Percentiles rank a stretch among this genome's conserved stretches.
phyloP scores from a whole-genome alignment of 495 filamentous ascomycete genomes.

The Elaphomyces granulatus region DNA sequence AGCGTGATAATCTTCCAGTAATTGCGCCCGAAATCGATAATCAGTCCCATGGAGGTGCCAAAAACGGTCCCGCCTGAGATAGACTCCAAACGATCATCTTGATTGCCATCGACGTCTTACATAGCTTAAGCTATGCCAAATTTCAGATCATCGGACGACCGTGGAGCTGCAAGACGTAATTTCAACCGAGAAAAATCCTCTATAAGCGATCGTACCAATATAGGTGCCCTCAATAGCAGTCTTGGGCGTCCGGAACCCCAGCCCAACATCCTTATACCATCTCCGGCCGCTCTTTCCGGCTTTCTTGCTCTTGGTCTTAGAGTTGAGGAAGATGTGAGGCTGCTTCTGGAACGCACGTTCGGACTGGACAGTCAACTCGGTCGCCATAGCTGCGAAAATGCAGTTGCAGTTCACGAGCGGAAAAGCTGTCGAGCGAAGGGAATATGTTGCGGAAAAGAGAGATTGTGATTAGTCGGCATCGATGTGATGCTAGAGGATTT shows the following conservation, averaged over 20 bases:
- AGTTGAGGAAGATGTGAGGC: conserved; percentile 98
- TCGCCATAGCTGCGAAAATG: conserved; percentile 76
- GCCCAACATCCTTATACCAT: conserved; percentile 99
- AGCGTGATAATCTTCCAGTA: too few relatives aligned
- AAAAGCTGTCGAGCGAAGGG: conserved; percentile 23
- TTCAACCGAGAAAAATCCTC: conserved; percentile 3
- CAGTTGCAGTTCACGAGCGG: conserved; percentile 26
- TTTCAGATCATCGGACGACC: background rate
- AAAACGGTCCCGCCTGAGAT: too few relatives aligned
- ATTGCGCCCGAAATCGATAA: too few relatives aligned
- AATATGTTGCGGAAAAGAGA: conserved; percentile 21
- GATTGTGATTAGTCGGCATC: conserved; percentile 25
- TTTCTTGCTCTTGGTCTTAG: conserved; percentile 66
- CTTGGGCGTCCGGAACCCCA: conserved; percentile 97
- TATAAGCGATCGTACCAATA: conserved; percentile 63
- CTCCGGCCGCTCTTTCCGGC: conserved; percentile 73
- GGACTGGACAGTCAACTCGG: conserved; percentile 94
- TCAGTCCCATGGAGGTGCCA: too few relatives aligned
- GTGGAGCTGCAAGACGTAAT: conserved; percentile 1
- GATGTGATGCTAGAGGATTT: conserved; percentile 29
- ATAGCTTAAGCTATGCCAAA: background rate
- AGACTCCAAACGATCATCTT: too few relatives aligned
- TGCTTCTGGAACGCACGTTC: conserved; percentile 99
- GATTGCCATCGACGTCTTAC: background rate
- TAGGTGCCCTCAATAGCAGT: conserved; percentile 95